Base-by-base conservation (phyloP, 441 rosid species). In the Rhodomyrtus psidioides region DNA sequence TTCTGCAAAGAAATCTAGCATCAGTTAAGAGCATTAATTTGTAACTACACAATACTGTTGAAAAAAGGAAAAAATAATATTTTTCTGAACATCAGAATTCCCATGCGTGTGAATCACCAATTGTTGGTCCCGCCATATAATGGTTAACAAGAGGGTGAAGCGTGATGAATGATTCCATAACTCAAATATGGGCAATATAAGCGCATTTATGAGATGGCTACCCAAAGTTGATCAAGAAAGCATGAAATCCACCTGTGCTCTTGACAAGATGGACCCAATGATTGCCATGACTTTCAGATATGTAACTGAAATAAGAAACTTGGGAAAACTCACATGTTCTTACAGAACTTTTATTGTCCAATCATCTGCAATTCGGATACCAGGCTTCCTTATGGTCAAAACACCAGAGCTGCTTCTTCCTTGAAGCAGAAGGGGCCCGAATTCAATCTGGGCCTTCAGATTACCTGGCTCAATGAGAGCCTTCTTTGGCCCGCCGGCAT, bases 301-400 rank as follows among this genome's bases (percentile, higher is more conserved):
- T n/a, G 53, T n/a, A 12, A 56, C 82, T 26, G 85, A 57, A 30
- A 14, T 7, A 53, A 34, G 28, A 49, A 82, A 58, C 49, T 24
- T 9, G 49, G 75, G 83, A 54, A 76, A 55, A 55, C 76, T 81
- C 82, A 82, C 85, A 4, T 53, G 58, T 87, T 81, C 86, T 94
- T 91, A 96, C 90, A 94, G 86, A 89, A 95, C 86, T 92, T 92
- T 91, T 16, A 98, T 83, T 42, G 95, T 91, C 99, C 99, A 98
- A 87, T 96, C 97, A 79, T 93, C 96, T 54, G 93, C 90, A 82
- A 98, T 94, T 79, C 90, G 91, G 53, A 95, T 98, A 85, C 92
- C 94, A 53, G 99, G 99, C 88, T 95, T 96, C 70, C 98, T 93
- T 55, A 98, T 89, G 81, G 99, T 98, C 85, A 92, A 88, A 26